Base-by-base conservation (phyloP, 2,329 filamentous ascomycete genomes). In the Aureobasidium lini region DNA sequence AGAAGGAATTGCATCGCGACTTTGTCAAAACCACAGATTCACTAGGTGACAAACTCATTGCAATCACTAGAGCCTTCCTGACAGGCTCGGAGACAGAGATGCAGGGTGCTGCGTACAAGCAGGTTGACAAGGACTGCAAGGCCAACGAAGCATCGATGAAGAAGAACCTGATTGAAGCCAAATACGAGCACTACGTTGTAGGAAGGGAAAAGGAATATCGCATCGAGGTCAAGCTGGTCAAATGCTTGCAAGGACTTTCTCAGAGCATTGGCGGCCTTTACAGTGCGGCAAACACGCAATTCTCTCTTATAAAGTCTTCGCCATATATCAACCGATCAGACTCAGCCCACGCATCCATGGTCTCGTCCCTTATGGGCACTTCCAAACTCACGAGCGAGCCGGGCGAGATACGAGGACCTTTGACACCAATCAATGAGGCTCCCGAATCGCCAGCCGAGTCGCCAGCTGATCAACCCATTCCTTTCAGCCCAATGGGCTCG, bases 251-350 rank as follows among this genome's bases (percentile, higher is more conserved):
- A 70, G 85, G 84, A 48, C 80, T 97, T 31, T 86, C 90, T 4
- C 92, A 96, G 70, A 91, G 90, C 64, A 87, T 96, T 64, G 92
- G 93, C 71, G 94, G 93, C 7, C 76, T 99, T 67, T 83, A 91
- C 64, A 96, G 91, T 76, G 91, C 94, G 36, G 89, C 94, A 29
- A 83, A 88, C 61, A 92, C 91, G 23, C 93, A 99, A 68, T 95
- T 97, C 69, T 83, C 87, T 15, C 80, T 97, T 34, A 78, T 96
- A 36, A 85, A 86, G 62, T 88, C 94, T 69, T 77, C 71, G 6
- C 64, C 68, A 62, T 13, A 52, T 15, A 43, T 53, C 16, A 46
- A 50, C 32, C n/a, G 47, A 37, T 29, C 47, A 9, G 46, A 43
- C 47, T 50, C 46, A 16, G 57, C 44, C 7, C 42, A 56, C 28